Base-by-base conservation (phyloP, 1,284 basidiomycete species). In the Porogramme epimiltina region DNA sequence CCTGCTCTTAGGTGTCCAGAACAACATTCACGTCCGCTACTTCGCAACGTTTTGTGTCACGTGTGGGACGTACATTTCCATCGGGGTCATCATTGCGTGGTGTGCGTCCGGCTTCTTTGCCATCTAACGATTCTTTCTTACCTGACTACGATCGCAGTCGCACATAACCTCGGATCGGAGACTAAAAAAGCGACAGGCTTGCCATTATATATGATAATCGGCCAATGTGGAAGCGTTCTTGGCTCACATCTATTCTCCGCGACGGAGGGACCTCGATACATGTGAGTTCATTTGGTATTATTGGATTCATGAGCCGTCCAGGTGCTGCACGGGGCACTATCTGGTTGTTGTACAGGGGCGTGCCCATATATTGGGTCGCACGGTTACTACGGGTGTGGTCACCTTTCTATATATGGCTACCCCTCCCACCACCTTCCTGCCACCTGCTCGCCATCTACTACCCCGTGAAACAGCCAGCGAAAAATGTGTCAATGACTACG, bases 131-230 rank as follows among this genome's bases (percentile, higher is more conserved):
- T n/a, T n/a, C n/a, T n/a, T n/a, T n/a, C n/a, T n/a, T n/a, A n/a
- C n/a, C n/a, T 23, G 13, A 4, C 5, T 37, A 5, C 15, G 5
- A 10, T 13, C 26, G 13, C 49, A 89, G 87, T 81, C 59, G 74
- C 83, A 1, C 87, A 90, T 61, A 91, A 91, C 54, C 72, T 90
- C 2, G 88, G 87, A 3, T 89, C 87, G 0, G 87, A 90, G 68
- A 87, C 85, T 3, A 90, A 90, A 70, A 83, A 82, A 49, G 87
- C 89, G 1, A 78, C 87, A 0, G 88, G 88, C 0, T 82, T 87
- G 34, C 85, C 88, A 2, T 77, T 89, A 63, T 89, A 86, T 64
- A 85, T 87, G 76, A 82, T 84, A 8, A 89, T 91, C 37, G 87
- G 87, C 2, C 88, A 90, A 64, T 80, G 77, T 49, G 88, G 88